Evolutionary conservation across 179 eudicot species (phyloP), one percentile per base, ranked within the genome.

Genomic region (Heliamphora pulchella): DNA sequence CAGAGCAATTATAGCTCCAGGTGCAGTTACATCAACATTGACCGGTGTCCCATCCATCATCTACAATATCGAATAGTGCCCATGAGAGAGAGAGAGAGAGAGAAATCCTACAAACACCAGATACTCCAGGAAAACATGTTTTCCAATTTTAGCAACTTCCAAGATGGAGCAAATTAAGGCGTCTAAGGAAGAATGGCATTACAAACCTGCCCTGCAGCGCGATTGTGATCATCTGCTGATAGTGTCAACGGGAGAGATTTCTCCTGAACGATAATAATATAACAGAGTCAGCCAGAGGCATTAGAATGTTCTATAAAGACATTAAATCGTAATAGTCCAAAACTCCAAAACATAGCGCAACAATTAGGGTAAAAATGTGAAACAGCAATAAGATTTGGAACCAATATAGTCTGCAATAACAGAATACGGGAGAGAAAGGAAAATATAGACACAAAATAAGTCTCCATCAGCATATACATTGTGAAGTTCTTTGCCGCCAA

Each of bases 21-120:
- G 99, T 63, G 98, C 99, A 77, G 99, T 96, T 80, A 96, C 98
- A 81, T 96, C 99, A 85, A 96, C 85, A 80, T 96, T 92, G 71
- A 94, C 87, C 55, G 83, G 83, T 66, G 84, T 76, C 63, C 94
- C 98, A 79, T 96, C 99, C 83, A 87, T 79, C 87, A 88, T 85
- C 98, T 95, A 81, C 67, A 59, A 76, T 3, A 48, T 48, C 13
- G 41, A 79, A 46, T 62, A 61, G 80, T n/a, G 44, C 74, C 2
- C 67, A 8, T 53, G 50, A 81, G 47, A 78, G 44, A 79, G 70
- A 53, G 17, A 46, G 18, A 75, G 8, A 76, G 58, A 72, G 44
- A 80, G 8, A 4, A 68, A 68, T 14, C 55, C 18, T 48, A 17
- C 11, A 41, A 67, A 18, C 8, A 71, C 18, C 17, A 84, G 20